Evolutionary conservation across 129 eudicot species (phyloP).

Genomic region (Sambucus nigra): DNA sequence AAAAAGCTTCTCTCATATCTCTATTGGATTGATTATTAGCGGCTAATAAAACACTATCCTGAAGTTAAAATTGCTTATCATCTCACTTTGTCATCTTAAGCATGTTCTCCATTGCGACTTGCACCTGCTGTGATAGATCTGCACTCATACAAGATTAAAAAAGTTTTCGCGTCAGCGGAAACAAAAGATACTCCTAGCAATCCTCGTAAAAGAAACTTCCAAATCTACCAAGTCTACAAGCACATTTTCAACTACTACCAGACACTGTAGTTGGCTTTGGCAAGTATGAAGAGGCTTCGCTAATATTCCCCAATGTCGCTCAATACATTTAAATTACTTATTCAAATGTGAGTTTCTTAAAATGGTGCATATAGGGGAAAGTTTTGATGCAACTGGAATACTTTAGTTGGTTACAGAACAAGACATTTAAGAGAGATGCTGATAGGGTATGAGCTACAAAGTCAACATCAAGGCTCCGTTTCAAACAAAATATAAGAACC

Average conservation of each 20-base stretch:
- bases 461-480: not conserved
- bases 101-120: constrained; percentile 79
- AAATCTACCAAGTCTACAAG: not conserved
- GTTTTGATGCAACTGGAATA: not conserved
- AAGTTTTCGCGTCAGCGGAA: not conserved
- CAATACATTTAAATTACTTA: too few species aligned
- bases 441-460: not conserved
- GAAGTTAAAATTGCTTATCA: constrained; percentile 10
- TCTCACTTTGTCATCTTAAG: constrained; percentile 76
- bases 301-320: too few species aligned
- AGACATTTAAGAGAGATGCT: not conserved
- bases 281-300: too few species aligned
- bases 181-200: not conserved
- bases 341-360: not conserved
- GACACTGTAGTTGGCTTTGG: not conserved
- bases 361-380: not conserved
- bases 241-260: not conserved
- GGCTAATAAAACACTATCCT: not conserved
- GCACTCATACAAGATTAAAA: constrained; percentile 15
- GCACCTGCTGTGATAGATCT: constrained; percentile 86
- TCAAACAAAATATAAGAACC: too few species aligned
- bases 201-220: not conserved
- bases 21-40: constrained; percentile 1
- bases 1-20: constrained; percentile 2
- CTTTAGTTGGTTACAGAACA: not conserved